A percentile compares a stretch with the other conserved stretches of the same genome.
phyloP scores from a whole-genome alignment of 2,329 filamentous ascomycete genomes.

The Didymella glomerata region DNA sequence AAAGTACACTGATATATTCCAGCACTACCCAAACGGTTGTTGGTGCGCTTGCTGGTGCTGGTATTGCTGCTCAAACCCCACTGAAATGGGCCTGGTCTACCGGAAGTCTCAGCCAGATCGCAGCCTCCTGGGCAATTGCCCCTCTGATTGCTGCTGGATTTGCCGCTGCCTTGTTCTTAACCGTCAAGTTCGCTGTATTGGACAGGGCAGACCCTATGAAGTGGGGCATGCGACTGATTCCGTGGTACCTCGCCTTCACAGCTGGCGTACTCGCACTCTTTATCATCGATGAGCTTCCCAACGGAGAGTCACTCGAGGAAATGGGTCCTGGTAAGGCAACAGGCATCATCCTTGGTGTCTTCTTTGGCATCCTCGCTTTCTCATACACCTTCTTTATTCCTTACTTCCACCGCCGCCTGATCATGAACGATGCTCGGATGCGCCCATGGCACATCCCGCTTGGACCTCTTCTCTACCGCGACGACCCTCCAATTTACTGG shows the following conservation, averaged over 20 bases:
- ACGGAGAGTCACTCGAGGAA: constrained; percentile 38
- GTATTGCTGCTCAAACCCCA: constrained; percentile 56
- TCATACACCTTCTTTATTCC: constrained; percentile 41
- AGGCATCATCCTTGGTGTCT: constrained; percentile 41
- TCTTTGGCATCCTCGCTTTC: constrained; percentile 33
- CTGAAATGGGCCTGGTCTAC: constrained; percentile 40
- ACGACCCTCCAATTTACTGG: constrained; percentile 53
- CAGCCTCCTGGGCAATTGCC: constrained; percentile 60
- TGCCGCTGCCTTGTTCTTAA: constrained; percentile 59
- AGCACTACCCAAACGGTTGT: constrained; percentile 70
- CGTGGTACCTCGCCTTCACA: constrained; percentile 60
- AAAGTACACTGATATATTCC: not conserved
- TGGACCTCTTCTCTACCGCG: constrained; percentile 53
- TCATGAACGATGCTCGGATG: constrained; percentile 38
- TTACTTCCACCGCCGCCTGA: constrained; percentile 39
- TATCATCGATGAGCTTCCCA: constrained; percentile 62
- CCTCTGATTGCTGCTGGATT: constrained; percentile 60
- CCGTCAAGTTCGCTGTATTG: constrained; percentile 60
- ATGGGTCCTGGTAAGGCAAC: constrained; percentile 39
- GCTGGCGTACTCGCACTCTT: constrained; percentile 64
- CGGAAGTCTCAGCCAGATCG: constrained; percentile 46
- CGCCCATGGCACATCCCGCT: constrained; percentile 38
- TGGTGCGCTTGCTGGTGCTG: constrained; percentile 67
- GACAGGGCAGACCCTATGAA: constrained; percentile 59
- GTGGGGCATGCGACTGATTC: constrained; percentile 59